Base-by-base conservation (phyloP, 2,329 filamentous ascomycete genomes). In the Tetracladium maxilliforme region DNA sequence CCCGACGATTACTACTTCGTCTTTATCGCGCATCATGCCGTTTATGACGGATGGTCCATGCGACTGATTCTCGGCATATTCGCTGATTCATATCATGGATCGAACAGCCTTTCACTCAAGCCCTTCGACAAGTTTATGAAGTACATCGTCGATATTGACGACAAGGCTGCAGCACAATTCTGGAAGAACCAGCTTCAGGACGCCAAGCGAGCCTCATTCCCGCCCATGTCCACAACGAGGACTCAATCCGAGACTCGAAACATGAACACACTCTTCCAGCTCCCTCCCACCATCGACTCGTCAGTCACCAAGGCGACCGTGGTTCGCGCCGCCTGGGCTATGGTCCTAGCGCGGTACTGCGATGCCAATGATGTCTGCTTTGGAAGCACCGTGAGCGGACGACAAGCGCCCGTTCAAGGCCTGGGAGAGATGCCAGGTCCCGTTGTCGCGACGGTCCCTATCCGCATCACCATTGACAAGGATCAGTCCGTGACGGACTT, bases 31-130 rank as follows among this genome's bases (percentile, higher is more conserved):
- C 77, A 92, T 33, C 86, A 94, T 49, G 79, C 80, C 1, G 54
- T 94, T 0, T 94, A 92, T 36, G 86, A 94, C 51, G 86, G 82
- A 0, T 61, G 70, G 20, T 84, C 82, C 7, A 52, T 94, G 8
- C 18, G 9, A 8, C 11, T 19, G 18, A 19, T 26, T 21, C 14
- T 21, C 19, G 17, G n/a, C n/a, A n/a, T n/a, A n/a, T n/a, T n/a
- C n/a, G n/a, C n/a, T n/a, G n/a, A n/a, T n/a, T n/a, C n/a, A n/a
- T n/a, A n/a, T n/a, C n/a, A n/a, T n/a, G n/a, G n/a, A n/a, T n/a
- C n/a, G n/a, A n/a, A n/a, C n/a, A n/a, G n/a, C n/a, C n/a, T n/a
- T n/a, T n/a, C n/a, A n/a, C n/a, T n/a, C n/a, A n/a, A n/a, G n/a
- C 10, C 10, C 5, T 25, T 25, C 14, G 19, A 16, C 16, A 10